Conservation (phyloP, 2,329 filamentous ascomycete genomes). For the Aspergillus fumigatiaffinis region DNA sequence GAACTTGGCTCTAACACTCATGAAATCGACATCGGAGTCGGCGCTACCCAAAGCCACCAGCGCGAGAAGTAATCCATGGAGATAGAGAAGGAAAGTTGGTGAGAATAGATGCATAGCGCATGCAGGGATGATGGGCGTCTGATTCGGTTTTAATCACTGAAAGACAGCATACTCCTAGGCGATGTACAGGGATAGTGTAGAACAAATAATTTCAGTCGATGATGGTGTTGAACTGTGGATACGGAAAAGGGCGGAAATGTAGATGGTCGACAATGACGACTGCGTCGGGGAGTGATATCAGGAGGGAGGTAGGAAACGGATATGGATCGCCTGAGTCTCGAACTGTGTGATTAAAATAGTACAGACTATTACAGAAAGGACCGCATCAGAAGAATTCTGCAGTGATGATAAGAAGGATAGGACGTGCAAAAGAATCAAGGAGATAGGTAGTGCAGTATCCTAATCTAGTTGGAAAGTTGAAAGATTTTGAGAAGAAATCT, state of each 20-base stretch:
- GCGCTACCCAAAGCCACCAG: slow-evolving; percentile 17
- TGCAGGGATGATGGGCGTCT: background rate
- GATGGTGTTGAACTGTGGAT: background rate
- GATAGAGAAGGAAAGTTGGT: slow-evolving; percentile 10
- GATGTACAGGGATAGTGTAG: background rate
- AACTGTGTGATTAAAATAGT: background rate
- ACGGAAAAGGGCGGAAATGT: background rate
- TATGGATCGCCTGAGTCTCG: background rate
- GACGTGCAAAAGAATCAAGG: background rate
- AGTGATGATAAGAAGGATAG: background rate
- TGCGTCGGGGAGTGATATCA: background rate
- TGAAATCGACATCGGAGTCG: slow-evolving; percentile 41
- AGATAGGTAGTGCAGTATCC: background rate
- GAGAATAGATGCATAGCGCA: slow-evolving; percentile 20
- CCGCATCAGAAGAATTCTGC: background rate
- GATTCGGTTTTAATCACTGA: background rate
- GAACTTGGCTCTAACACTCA: slow-evolving; percentile 40
- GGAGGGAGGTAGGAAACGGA: background rate
- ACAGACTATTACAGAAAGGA: background rate
- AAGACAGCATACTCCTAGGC: slow-evolving; percentile 3
- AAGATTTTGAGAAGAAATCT: too few species aligned
- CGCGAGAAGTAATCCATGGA: slow-evolving; percentile 17
- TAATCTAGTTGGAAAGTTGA: too few species aligned
- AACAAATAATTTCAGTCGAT: background rate
- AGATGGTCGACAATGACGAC: background rate